Percentiles rank a stretch among this genome's conserved stretches.
Evolutionary conservation across 768 basidiomycete genomes (phyloP).

Genomic region (Boletus huronensis): DNA sequence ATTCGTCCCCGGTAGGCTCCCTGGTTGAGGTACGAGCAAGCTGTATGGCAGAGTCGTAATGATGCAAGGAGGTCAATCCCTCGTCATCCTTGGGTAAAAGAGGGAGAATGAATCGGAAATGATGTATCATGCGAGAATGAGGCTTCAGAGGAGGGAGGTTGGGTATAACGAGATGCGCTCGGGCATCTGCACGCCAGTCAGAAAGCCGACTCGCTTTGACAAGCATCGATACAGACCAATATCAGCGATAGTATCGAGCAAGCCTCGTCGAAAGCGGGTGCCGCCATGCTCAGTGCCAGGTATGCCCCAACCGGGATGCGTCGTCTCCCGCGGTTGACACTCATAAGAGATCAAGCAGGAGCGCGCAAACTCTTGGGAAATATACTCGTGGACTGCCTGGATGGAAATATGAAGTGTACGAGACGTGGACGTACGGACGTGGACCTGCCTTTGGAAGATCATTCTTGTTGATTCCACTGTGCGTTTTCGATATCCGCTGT

Average conservation of each 20-base stretch:
- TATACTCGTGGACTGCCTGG: slow-evolving; percentile 63
- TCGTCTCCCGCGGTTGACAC: slow-evolving; percentile 61
- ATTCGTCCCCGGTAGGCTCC: slow-evolving; percentile 68
- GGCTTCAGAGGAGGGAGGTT: slow-evolving; percentile 67
- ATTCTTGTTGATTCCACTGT: slow-evolving; percentile 45
- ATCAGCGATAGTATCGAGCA: slow-evolving; percentile 67
- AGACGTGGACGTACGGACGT: neutral
- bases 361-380: slow-evolving; percentile 74
- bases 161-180: slow-evolving; percentile 72
- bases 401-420: neutral
- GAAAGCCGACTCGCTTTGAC: neutral
- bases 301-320: slow-evolving; percentile 73
- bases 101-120: slow-evolving; percentile 73
- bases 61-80: slow-evolving; percentile 66
- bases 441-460: slow-evolving; percentile 58
- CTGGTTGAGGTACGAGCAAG: slow-evolving; percentile 57
- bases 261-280: slow-evolving; percentile 58
- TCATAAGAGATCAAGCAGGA: slow-evolving; percentile 68
- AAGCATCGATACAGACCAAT: slow-evolving; percentile 50
- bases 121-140: slow-evolving; percentile 72
- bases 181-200: slow-evolving; percentile 45
- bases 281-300: slow-evolving; percentile 63
- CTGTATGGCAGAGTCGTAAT: slow-evolving; percentile 76
- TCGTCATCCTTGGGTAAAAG: slow-evolving; percentile 57
- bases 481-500: slow-evolving; percentile 63